These are phyloP conservation scores for Thelephora ganbajun DNA, from an alignment of 768 basidiomycete genomes.

Conservation along the genomic window DNA sequence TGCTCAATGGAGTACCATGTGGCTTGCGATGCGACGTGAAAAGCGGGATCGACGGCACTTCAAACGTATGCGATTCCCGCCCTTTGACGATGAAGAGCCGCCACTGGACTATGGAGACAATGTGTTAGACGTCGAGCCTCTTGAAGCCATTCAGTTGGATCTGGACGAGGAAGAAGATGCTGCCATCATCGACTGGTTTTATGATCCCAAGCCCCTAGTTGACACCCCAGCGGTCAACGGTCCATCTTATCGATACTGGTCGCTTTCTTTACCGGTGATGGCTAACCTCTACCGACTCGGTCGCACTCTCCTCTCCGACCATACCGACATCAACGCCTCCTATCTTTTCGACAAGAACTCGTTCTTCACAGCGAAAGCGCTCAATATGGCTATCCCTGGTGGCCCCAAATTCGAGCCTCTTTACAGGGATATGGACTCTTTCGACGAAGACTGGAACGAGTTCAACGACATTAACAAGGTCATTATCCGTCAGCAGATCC, in stretches of 20 bases:
- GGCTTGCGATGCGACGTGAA: slow-evolving; percentile 97
- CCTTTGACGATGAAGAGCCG: slow-evolving; percentile 98
- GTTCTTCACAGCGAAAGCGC: slow-evolving; percentile 96
- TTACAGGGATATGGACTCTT: slow-evolving; percentile 92
- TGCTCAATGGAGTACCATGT: slow-evolving; percentile 99
- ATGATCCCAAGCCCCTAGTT: slow-evolving; percentile 88
- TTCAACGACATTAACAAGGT: slow-evolving; percentile 99
- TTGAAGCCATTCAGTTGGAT: slow-evolving; percentile 96
- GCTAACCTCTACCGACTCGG: slow-evolving; percentile 94
- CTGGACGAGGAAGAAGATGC: slow-evolving; percentile 84
- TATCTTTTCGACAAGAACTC: slow-evolving; percentile 96
- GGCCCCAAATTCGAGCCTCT: slow-evolving; percentile 98
- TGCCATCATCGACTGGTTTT: slow-evolving; percentile 95
- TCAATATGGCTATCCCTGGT: slow-evolving; percentile 94
- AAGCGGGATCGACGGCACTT: slow-evolving; percentile 98
- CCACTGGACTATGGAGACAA: slow-evolving; percentile 99
- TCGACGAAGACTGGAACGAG: slow-evolving; percentile 99
- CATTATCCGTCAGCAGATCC: slow-evolving; percentile 96
- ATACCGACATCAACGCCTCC: slow-evolving; percentile 78
- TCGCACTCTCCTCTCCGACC: slow-evolving; percentile 84
- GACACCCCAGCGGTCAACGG: slow-evolving; percentile 90
- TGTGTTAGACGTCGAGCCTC: slow-evolving; percentile 91
- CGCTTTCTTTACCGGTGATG: slow-evolving; percentile 86
- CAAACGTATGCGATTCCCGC: slow-evolving; percentile 99
- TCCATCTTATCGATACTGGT: slow-evolving; percentile 86